Base-by-base conservation (phyloP, 164 flowering plant species). In the Echeveria elegans region DNA sequence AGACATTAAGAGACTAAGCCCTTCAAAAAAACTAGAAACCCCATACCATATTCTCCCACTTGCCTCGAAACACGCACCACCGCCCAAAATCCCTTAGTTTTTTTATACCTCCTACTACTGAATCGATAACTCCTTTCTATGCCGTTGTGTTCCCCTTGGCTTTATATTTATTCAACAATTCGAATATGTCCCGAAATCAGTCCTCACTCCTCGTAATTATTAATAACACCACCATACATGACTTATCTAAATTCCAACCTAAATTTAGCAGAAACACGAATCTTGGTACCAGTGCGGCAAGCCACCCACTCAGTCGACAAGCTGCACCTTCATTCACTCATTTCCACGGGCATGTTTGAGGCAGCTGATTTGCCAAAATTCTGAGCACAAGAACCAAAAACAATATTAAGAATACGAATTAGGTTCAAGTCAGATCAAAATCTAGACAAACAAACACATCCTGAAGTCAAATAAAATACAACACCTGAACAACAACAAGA, bases 61-160 rank as follows among this genome's bases (percentile, higher is more conserved):
- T 74, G 78, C 78, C 61, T 50, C 66, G 65, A 59, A 69, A 66
- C 83, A 78, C 78, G 68, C 66, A 74, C 78, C 66, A 53, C 72
- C 73, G 41, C 60, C 34, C n/a, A 43, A 56, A 41, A 56, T 10
- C 32, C 32, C 32, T 56, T 56, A 24, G 59, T 56, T 56, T 43
- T 43, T 50, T n/a, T 50, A 6, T 50, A 21, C 26, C 5, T 23
- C 2, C 21, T 52, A 6, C 24, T 52, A 6, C 24, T 48, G 7
- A n/a, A 48, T 0, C 7, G 60, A 26, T 53, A 50, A 1, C 60
- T 6, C 60, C 16, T 53, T 53, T 53, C 29, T 26, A 53, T 53
- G 29, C 29, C 12, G 29, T 26, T 24, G 29, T 53, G 60, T 53
- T 53, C 26, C 30, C 60, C 31, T 53, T 9, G n/a, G n/a, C n/a